Base-by-base conservation (phyloP, 306 rosid species). In the Begonia fuchsioides region DNA sequence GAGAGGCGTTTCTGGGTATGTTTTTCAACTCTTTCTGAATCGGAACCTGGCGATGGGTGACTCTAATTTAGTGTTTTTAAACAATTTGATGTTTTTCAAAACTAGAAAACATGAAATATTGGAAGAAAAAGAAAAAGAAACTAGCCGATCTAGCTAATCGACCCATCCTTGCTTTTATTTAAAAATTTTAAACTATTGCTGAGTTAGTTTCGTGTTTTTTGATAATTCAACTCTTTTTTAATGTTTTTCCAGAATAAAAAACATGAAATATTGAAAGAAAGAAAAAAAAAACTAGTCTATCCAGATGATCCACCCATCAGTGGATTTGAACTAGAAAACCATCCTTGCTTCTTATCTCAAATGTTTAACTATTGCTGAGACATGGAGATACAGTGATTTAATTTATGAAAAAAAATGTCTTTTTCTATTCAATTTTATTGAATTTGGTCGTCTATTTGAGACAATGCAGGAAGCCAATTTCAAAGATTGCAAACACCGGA, bases 301-400 rank as follows among this genome's bases (percentile, higher is more conserved):
- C 94, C 81, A 47, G 79, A 55, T 6, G 95, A 82, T 64, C 76
- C 95, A 54, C 98, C 95, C 26, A 85, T 90, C 63, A 85, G 95
- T 13, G 75, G 98, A 95, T 85, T 40, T 35, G 35, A 81, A 52
- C 32, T 20, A 20, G 32, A 20, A 20, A 20, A 20, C 32, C 5
- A 26, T 26, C 35, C 35, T 26, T n/a, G n/a, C 35, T 8, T 4
- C 7, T 26, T 26, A 20, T 6, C 32, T 20, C 32, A 20, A 20
- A 26, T 26, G 5, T 8, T 8, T 1, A 26, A 26, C 35, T 26
- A 26, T 26, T 26, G 35, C 8, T 26, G 35, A 26, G 35, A 26
- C 35, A 26, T 26, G 35, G 35, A 26, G 35, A 26, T 26, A 3
- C 7, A 26, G 7, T 26, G 35, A 26, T 26, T 26, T 19, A 2